Evolutionary conservation across 345 rosid species (phyloP), one percentile per base, ranked within the genome.

Genomic region (Euphorbia lathyris): DNA sequence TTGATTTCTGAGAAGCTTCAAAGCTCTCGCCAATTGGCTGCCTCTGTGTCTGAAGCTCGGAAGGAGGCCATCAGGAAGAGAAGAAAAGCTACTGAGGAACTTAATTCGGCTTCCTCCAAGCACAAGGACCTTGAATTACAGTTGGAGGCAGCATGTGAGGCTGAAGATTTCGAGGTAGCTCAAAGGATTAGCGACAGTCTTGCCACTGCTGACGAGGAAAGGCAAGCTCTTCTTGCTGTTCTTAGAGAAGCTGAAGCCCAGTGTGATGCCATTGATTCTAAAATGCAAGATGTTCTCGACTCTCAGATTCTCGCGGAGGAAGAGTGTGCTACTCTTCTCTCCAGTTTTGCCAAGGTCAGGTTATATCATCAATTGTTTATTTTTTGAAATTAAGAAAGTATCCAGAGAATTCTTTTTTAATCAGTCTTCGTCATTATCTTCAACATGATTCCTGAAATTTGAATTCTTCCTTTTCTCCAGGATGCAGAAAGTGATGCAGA

Each of bases 161-260:
- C 93, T 0, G 98, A 93, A 79, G 96, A 93, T 79, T 93, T 93
- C 30, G 96, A 88, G 64, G 82, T 80, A 9, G 98, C 95, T 3
- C 89, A 93, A 77, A 85, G 76, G 72, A 81, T 93, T 73, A 93
- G 96, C 58, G 88, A 93, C 60, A 76, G 82, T 72, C 85, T 93
- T 40, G 93, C 88, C 6, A 71, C 77, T 53, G 78, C 83, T 25
- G 98, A 88, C 47, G 79, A 77, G 59, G 80, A 79, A 57, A 87
- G 72, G 75, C 86, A 72, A 23, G 71, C 85, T 72, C 81, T 88
- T 13, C 74, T 81, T 61, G 20, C 68, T 69, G 74, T 82, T 63
- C 85, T 88, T 20, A 86, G 84, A 72, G 90, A 86, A 29, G 85
- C 87, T 0, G 88, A 93, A 73, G 78, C 93, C 43, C 82, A 77